phyloP scores from a whole-genome alignment of 805 yeast genomes.

The Maudiozyma bulderi region DNA sequence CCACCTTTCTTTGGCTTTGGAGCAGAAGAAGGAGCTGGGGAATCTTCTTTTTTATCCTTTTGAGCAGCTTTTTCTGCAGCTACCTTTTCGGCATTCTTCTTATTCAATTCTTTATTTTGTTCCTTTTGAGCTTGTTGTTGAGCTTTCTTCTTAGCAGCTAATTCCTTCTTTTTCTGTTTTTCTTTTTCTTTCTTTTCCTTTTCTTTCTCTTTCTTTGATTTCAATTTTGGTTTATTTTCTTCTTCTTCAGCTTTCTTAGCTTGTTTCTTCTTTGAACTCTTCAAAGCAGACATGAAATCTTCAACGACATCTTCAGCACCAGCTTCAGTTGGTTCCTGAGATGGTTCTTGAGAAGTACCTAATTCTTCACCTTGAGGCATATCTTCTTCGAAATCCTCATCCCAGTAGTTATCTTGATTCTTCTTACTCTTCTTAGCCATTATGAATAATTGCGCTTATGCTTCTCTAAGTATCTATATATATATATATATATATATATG shows the following conservation, averaged over 20 bases:
- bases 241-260: slow-evolving; percentile 43
- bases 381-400: slow-evolving; percentile 54
- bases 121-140: slow-evolving; percentile 53
- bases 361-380: slow-evolving; percentile 45
- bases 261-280: slow-evolving; percentile 68
- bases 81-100: slow-evolving; percentile 29
- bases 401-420: slow-evolving; percentile 71
- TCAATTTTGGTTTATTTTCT: slow-evolving; percentile 52
- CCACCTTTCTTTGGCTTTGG: slow-evolving; percentile 40
- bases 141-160: slow-evolving; percentile 77
- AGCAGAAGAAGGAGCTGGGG: slow-evolving; percentile 29
- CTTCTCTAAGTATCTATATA: neutral
- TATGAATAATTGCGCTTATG: neutral
- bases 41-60: slow-evolving; percentile 22
- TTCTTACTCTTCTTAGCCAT: slow-evolving; percentile 52
- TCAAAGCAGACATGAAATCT: slow-evolving; percentile 77
- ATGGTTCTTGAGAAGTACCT: slow-evolving; percentile 24
- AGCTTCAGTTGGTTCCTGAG: slow-evolving; percentile 21
- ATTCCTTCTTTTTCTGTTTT: slow-evolving; percentile 83
- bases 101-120: slow-evolving; percentile 42
- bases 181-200: slow-evolving; percentile 90
- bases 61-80: slow-evolving; percentile 26
- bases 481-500: too few species aligned
- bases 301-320: slow-evolving; percentile 36
- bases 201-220: slow-evolving; percentile 89